phyloP scores from a whole-genome alignment of 192 early-diverging fungal genomes.

The Coemansia sp. region DNA sequence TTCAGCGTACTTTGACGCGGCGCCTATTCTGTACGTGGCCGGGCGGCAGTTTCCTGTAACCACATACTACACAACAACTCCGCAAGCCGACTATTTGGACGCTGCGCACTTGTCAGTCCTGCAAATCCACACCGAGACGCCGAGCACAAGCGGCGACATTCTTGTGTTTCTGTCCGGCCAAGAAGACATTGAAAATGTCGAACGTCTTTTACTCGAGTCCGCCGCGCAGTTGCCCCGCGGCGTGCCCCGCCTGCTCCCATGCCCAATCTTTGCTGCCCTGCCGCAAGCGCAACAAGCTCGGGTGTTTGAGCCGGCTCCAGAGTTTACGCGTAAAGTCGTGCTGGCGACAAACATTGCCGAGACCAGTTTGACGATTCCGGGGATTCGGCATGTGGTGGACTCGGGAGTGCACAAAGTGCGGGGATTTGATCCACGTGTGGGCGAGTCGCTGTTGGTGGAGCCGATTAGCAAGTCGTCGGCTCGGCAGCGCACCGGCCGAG shows the following conservation, averaged over 20 bases:
- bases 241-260: conserved; percentile 65
- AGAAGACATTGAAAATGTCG: conserved; percentile 91
- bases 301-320: conserved; percentile 88
- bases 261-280: conserved; percentile 91
- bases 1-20: conserved; percentile 82
- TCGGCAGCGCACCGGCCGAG: conserved; percentile 87
- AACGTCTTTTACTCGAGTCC: conserved; percentile 68
- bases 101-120: conserved; percentile 80
- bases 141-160: conserved; percentile 76
- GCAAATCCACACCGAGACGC: conserved; percentile 86
- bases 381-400: conserved; percentile 93
- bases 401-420: conserved; percentile 89
- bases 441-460: conserved; percentile 84
- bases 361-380: conserved; percentile 94
- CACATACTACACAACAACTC: conserved; percentile 71
- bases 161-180: conserved; percentile 88
- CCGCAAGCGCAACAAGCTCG: conserved; percentile 83
- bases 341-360: conserved; percentile 98
- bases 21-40: conserved; percentile 81
- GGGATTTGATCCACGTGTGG: conserved; percentile 84
- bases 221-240: conserved; percentile 28
- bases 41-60: conserved; percentile 91
- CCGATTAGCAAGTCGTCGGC: conserved; percentile 92
- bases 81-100: conserved; percentile 92
- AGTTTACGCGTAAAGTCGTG: conserved; percentile 85